phyloP scores from a whole-genome alignment of 2,329 filamentous ascomycete species.

The Phaeosphaeriaceae sp. region DNA sequence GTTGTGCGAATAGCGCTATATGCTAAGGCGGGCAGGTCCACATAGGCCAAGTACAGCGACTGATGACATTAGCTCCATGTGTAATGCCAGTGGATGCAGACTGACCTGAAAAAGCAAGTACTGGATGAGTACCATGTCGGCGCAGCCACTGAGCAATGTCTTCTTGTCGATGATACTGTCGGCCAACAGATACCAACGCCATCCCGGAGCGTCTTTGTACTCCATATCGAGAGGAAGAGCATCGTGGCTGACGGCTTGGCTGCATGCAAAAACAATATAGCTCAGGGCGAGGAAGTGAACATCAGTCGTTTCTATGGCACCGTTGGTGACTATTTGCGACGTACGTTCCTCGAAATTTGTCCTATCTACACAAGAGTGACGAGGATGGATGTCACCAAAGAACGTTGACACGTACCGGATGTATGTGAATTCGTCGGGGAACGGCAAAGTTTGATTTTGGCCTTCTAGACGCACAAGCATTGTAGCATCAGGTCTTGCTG shows the following conservation, averaged over 20 bases:
- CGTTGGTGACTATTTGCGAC: slow-evolving; percentile 29
- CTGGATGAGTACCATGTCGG: slow-evolving; percentile 36
- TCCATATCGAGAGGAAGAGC: slow-evolving; percentile 1
- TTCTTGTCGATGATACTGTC: slow-evolving; percentile 37
- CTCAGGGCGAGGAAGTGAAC: slow-evolving; percentile 38
- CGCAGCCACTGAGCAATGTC: slow-evolving; percentile 25
- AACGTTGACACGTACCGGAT: slow-evolving; percentile 34
- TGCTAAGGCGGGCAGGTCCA: slow-evolving; percentile 37
- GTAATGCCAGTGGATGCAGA: not conserved
- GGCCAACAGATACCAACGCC: slow-evolving; percentile 40
- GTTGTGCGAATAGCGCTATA: slow-evolving; percentile 41
- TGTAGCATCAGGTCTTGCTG: slow-evolving; percentile 2
- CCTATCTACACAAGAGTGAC: slow-evolving; percentile 42
- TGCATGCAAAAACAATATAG: slow-evolving; percentile 40
- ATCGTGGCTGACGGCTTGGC: slow-evolving; percentile 19
- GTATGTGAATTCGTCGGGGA: slow-evolving; percentile 31
- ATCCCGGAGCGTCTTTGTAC: slow-evolving; percentile 29
- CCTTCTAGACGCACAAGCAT: slow-evolving; percentile 18
- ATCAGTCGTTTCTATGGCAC: slow-evolving; percentile 23
- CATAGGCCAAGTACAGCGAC: slow-evolving; percentile 34
- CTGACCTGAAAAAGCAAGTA: slow-evolving; percentile 37
- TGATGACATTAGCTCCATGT: slow-evolving; percentile 16
- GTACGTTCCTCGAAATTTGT: slow-evolving; percentile 31
- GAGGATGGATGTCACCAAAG: slow-evolving; percentile 36
- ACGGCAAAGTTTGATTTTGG: slow-evolving; percentile 26